Evolutionary conservation across 768 basidiomycete species (phyloP).

Genomic region (Termitomyces sp.): DNA sequence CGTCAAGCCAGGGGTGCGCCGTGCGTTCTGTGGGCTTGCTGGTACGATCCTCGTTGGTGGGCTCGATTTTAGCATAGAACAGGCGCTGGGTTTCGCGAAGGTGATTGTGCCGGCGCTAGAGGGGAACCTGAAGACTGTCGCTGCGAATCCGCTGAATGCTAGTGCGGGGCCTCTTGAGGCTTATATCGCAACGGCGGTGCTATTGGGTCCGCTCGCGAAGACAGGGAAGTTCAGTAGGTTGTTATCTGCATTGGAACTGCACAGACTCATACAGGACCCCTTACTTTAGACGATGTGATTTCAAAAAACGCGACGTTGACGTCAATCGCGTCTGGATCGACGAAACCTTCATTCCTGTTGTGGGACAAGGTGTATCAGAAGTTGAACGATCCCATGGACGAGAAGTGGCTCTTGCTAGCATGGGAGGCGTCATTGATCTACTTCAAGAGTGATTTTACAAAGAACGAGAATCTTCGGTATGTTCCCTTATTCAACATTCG

Average conservation of each 20-base stretch:
- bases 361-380: constrained; percentile 88
- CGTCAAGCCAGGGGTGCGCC: constrained; percentile 52
- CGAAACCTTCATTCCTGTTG: constrained; percentile 81
- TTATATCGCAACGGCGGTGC: constrained; percentile 65
- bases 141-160: constrained; percentile 52
- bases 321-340: constrained; percentile 36
- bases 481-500: constrained; percentile 11
- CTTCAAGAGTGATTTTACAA: constrained; percentile 44
- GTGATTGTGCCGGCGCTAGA: constrained; percentile 61
- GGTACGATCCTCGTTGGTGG: constrained; percentile 53
- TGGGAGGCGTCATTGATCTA: constrained; percentile 41
- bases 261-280: constrained; percentile 3
- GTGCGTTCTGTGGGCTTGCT: constrained; percentile 56
- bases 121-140: constrained; percentile 56
- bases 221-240: constrained; percentile 50
- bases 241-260: background rate
- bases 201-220: constrained; percentile 55
- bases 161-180: constrained; percentile 75
- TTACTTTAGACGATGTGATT: constrained; percentile 35
- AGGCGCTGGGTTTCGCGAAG: constrained; percentile 46
- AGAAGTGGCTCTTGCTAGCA: constrained; percentile 73
- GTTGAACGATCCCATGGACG: constrained; percentile 51
- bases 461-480: constrained; percentile 52
- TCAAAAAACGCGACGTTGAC: constrained; percentile 42
- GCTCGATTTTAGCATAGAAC: constrained; percentile 31